phyloP scores from a whole-genome alignment of 768 basidiomycete species.

The Auricularia cornea region DNA sequence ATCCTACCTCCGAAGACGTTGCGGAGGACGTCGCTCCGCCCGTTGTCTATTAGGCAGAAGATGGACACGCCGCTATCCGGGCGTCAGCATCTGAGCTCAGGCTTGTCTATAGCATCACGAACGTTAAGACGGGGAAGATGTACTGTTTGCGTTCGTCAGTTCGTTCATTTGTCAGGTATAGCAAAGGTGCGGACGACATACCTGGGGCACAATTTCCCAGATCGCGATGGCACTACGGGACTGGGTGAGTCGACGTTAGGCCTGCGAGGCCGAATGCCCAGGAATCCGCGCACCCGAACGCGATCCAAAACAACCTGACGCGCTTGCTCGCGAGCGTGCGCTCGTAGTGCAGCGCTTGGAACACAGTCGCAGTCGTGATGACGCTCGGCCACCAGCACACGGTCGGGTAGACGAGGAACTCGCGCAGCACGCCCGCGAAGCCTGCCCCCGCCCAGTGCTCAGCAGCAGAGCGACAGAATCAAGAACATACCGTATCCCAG shows the following conservation, averaged over 20 bases:
- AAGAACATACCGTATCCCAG: slow-evolving; percentile 15
- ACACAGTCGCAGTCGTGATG: slow-evolving; percentile 18
- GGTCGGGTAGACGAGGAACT: not conserved
- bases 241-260: not conserved
- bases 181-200: too few species aligned
- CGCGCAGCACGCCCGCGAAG: slow-evolving; percentile 2
- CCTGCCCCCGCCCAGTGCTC: slow-evolving; percentile 13
- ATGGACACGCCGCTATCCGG: slow-evolving; percentile 17
- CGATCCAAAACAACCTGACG: slow-evolving; percentile 20
- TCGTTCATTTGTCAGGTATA: too few species aligned
- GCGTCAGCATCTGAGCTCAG: not conserved
- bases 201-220: slow-evolving; percentile 29
- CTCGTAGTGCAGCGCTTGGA: slow-evolving; percentile 24
- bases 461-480: not conserved
- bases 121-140: slow-evolving; percentile 23
- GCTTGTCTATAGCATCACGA: slow-evolving; percentile 3
- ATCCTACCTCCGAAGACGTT: slow-evolving; percentile 30
- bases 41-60: slow-evolving; percentile 25
- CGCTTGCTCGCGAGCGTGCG: slow-evolving; percentile 17
- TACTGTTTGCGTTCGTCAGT: slow-evolving; percentile 17
- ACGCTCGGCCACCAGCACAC: slow-evolving; percentile 16
- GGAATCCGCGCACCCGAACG: slow-evolving; percentile 18
- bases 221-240: slow-evolving; percentile 7
- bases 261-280: slow-evolving; percentile 8
- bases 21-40: slow-evolving; percentile 20